These are phyloP conservation scores for Lasiodiplodia hormozganensis DNA, from an alignment of 2,329 filamentous ascomycete genomes.

Conservation along the genomic window DNA sequence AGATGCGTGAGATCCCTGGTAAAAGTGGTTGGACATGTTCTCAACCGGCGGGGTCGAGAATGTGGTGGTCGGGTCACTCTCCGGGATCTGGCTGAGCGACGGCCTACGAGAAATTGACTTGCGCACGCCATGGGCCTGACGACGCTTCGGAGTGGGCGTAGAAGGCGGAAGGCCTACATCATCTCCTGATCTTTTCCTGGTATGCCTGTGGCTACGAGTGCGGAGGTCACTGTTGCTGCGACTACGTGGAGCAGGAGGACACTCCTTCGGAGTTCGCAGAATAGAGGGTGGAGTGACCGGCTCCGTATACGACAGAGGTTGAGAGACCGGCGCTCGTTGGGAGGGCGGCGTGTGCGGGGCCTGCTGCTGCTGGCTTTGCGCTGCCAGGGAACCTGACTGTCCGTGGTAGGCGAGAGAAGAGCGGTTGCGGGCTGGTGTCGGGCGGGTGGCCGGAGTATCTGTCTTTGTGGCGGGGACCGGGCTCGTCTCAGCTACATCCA, in stretches of 20 bases:
- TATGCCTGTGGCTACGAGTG: not conserved
- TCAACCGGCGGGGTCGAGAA: not conserved
- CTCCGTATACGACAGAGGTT: no score
- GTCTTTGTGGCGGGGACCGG: not conserved
- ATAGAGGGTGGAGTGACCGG: not conserved
- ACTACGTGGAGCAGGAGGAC: not conserved
- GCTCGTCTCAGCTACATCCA: not conserved
- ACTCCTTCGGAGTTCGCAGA: not conserved
- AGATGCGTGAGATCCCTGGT: not conserved
- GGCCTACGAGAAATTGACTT: not conserved
- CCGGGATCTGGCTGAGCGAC: slow-evolving; percentile 1
- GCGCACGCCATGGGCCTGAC: not conserved
- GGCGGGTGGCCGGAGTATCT: not conserved
- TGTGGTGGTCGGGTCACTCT: not conserved
- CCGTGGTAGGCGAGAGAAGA: not conserved
- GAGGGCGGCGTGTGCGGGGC: not conserved
- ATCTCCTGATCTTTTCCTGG: slow-evolving; percentile 13
- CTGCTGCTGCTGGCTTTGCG: not conserved
- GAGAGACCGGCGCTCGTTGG: not conserved
- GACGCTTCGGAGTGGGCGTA: not conserved
- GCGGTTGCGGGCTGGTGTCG: not conserved
- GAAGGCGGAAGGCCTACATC: not conserved
- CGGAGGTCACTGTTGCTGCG: not conserved
- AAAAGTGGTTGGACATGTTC: not conserved
- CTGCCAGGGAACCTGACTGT: not conserved